Conservation (phyloP, 108 stramenopile species). For the Pseudonitzschia multiseries region DNA sequence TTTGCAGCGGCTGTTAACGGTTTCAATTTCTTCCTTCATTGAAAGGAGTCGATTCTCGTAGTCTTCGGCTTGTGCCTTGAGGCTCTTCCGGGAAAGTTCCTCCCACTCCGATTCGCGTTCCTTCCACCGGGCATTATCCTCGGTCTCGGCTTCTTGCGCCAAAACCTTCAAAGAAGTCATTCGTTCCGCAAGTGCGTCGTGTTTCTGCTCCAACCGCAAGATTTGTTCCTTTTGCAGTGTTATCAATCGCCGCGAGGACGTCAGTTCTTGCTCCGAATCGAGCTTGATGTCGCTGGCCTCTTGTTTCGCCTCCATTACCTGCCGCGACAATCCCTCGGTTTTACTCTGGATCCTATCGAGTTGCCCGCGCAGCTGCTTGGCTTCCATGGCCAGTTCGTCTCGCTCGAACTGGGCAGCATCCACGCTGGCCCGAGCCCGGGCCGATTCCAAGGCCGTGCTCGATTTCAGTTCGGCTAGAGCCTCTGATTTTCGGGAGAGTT, state of each 20-base stretch:
- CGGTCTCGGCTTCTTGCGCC: constrained; percentile 53
- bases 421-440: constrained; percentile 35
- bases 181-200: constrained; percentile 40
- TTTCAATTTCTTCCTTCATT: constrained; percentile 47
- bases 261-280: constrained; percentile 48
- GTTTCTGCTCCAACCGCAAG: constrained; percentile 46
- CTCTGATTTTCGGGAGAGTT: constrained; percentile 45
- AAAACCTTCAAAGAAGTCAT: constrained; percentile 46
- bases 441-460: constrained; percentile 39
- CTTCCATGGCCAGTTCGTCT: constrained; percentile 36
- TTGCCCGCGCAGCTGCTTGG: constrained; percentile 28
- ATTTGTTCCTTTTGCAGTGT: constrained; percentile 66
- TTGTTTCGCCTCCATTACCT: constrained; percentile 45
- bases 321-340: constrained; percentile 38
- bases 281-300: constrained; percentile 42
- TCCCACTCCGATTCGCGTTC: constrained; percentile 43
- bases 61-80: constrained; percentile 48
- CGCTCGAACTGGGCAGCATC: constrained; percentile 35
- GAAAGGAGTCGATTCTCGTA: constrained; percentile 42
- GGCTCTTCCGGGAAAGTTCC: constrained; percentile 15
- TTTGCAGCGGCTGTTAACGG: constrained; percentile 29
- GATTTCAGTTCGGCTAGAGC: constrained; percentile 34
- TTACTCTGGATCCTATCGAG: constrained; percentile 39
- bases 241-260: constrained; percentile 57
- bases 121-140: constrained; percentile 32